Evolutionary conservation across 805 yeast genomes (phyloP).

Genomic region (Hanseniaspora vineae): DNA sequence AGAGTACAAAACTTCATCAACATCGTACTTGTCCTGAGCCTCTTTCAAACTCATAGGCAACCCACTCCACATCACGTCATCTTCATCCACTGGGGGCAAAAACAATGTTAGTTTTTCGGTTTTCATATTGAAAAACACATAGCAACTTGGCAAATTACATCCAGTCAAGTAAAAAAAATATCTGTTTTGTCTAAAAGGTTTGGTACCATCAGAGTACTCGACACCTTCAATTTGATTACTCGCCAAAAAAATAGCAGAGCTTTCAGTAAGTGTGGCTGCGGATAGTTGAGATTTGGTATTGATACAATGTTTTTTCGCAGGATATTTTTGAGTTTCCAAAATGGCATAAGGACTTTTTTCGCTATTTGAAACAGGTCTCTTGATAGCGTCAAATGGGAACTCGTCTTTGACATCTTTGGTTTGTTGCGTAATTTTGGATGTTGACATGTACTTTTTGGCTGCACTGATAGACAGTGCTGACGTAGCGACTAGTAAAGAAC

Average conservation of each 20-base stretch:
- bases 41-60: conserved; percentile 57
- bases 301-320: conserved; percentile 67
- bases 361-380: conserved; percentile 1
- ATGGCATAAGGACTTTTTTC: conserved; percentile 3
- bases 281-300: conserved; percentile 30
- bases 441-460: background rate
- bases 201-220: conserved; percentile 69
- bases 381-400: conserved; percentile 6
- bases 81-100: conserved; percentile 72
- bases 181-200: conserved; percentile 76
- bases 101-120: conserved; percentile 53
- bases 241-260: conserved; percentile 54
- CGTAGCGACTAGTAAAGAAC: conserved; percentile 4
- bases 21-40: conserved; percentile 57
- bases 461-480: conserved; percentile 5
- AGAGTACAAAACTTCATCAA: conserved; percentile 64
- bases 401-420: background rate
- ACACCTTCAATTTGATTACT: conserved; percentile 33
- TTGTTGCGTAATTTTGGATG: background rate
- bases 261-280: conserved; percentile 17
- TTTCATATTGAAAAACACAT: conserved; percentile 42
- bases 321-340: conserved; percentile 42
- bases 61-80: conserved; percentile 96
- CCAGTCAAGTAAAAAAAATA: conserved; percentile 85
- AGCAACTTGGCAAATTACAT: conserved; percentile 65